Base-by-base conservation (phyloP, 1,284 basidiomycete genomes). In the Ustilago curta region DNA sequence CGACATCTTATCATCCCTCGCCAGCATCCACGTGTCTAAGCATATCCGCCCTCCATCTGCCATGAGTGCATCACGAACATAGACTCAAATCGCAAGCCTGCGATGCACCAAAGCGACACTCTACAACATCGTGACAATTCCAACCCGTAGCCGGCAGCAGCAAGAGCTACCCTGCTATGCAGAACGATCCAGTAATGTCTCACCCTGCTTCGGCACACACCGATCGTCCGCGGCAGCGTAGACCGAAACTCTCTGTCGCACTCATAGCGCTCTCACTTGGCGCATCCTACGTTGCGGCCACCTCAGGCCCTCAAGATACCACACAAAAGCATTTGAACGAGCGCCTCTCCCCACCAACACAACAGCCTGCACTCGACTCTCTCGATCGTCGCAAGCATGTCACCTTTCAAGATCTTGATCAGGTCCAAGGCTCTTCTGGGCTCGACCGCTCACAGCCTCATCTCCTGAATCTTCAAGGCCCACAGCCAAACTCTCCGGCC, bases 351-450 rank as follows among this genome's bases (percentile, higher is more conserved):
- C 25, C 49, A 18, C 16, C 43, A 27, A 27, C 52, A 39, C 25
- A 44, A 11, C 44, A 57, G n/a, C 5, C 21, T 14, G 47, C 50
- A 18, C n/a, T 50, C 18, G 68, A 70, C 31, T n/a, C 49, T 44
- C 31, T 70, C 39, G 32, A 49, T 31, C 68, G 62, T 8, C 68
- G 68, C 37, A 65, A 70, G n/a, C 68, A 64, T 35, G 58, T 70
- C 44, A 55, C 58, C 5, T 70, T 70, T 23, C 68, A 65, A 40
- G 49, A 65, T 11, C 45, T 54, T n/a, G 62, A 64, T 18, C 61
- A 65, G 45, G 54, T 49, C 3, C 56, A 59, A 47, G 42, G 25
- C 39, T 18, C 51, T 6, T 29, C 51, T 16, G 23, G 37, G n/a
- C 48, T 58, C n/a, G 48, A 56, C n/a, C 39, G 29, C 40, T 47